Conservation (phyloP, 495 filamentous ascomycete species). For the Glutinoglossum americanum region DNA sequence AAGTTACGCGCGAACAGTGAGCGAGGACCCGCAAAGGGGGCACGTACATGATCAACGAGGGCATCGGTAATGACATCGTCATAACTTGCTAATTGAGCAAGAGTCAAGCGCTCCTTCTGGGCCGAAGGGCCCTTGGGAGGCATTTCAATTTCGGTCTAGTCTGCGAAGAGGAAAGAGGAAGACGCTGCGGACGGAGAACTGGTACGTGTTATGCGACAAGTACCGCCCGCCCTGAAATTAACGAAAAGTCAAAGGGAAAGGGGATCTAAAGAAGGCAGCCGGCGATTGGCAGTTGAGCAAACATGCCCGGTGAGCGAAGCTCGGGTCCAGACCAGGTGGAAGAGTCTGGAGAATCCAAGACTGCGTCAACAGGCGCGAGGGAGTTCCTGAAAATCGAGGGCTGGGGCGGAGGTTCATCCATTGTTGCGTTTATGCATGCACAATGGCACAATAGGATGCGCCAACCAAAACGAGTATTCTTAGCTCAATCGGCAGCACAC, state of each 20-base stretch:
- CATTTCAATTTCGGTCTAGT: not conserved
- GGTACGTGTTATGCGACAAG: not conserved
- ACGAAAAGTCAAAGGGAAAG: not conserved
- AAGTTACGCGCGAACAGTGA: slow-evolving; percentile 4
- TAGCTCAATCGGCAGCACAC: not conserved
- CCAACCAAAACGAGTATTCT: not conserved
- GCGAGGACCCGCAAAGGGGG: slow-evolving; percentile 2
- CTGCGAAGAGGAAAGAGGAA: not conserved
- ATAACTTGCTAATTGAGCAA: slow-evolving; percentile 73
- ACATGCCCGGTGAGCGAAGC: not conserved
- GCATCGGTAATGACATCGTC: slow-evolving; percentile 94
- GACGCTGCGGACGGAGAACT: not conserved
- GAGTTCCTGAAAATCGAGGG: not conserved
- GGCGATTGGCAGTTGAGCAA: not conserved
- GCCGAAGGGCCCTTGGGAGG: not conserved
- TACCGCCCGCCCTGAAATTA: not conserved
- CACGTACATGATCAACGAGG: slow-evolving; percentile 76
- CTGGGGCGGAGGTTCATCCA: not conserved
- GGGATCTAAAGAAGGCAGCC: not conserved
- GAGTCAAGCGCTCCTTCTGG: slow-evolving; percentile 50
- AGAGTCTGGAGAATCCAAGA: not conserved
- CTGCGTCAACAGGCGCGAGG: not conserved
- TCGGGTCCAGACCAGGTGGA: not conserved
- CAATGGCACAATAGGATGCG: not conserved
- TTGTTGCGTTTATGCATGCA: not conserved